Conservation (phyloP, 768 basidiomycete species). For the Suillus clintonianus region DNA sequence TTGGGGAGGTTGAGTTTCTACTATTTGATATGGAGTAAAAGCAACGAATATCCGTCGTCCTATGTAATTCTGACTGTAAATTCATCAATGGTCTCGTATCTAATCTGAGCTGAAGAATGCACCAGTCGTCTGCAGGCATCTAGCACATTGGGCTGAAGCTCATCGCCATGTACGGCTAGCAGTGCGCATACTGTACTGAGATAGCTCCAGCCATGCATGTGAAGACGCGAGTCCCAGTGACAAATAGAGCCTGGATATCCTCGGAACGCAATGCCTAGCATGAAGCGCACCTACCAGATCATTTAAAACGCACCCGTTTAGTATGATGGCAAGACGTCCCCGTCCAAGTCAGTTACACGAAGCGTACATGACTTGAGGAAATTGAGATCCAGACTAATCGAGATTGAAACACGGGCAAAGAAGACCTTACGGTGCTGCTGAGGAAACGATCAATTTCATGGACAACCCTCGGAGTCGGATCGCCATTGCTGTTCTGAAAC, state of each 20-base stretch:
- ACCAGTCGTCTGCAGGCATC: not conserved
- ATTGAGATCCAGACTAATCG: not conserved
- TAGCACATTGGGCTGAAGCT: not conserved
- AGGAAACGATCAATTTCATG: not conserved
- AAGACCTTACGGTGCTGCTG: not conserved
- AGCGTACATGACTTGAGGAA: not conserved
- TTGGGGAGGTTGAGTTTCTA: conserved; percentile 68
- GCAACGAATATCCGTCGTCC: not conserved
- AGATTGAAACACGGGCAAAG: not conserved
- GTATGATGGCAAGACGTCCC: not conserved
- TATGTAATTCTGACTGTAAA: not conserved
- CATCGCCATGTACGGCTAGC: not conserved
- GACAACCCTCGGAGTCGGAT: not conserved
- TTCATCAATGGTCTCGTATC: not conserved
- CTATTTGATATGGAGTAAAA: conserved; percentile 73
- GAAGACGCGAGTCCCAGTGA: not conserved
- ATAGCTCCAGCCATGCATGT: not conserved
- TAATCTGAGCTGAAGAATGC: no score
- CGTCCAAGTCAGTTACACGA: no score
- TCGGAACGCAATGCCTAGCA: not conserved
- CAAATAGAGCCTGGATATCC: not conserved
- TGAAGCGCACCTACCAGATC: not conserved
- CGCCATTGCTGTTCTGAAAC: not conserved
- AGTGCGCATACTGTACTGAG: not conserved
- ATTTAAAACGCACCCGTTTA: not conserved